Base-by-base conservation (phyloP, 73 alveolate species). In the Urostyla sp. region DNA sequence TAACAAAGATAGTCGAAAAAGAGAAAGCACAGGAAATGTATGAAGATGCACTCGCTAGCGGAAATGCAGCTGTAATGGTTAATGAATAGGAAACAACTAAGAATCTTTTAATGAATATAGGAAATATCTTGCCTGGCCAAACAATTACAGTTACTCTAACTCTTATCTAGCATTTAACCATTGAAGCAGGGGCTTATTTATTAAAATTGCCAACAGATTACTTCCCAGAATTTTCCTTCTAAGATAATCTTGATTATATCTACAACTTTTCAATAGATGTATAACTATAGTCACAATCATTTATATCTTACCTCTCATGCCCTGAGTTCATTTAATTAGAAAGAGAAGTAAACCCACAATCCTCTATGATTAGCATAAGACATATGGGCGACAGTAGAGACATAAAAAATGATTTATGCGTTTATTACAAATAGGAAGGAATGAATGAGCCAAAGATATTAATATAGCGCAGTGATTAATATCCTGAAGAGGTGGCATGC, bases 31-130 rank as follows among this genome's bases (percentile, higher is more conserved):
- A 80, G 45, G 95, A 92, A 83, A 85, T 80, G 73, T 92, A 89
- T 76, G 94, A 72, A 21, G 96, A 93, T 60, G 95, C 98, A 0
- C 56, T 93, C 5, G 98, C 98, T 20, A 45, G 67, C 24, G 96
- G 95, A 36, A 85, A 93, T 16, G 56, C 91, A 23, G 96, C 95
- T 1, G 88, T 55, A 11, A 54, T 72, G 21, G 83, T 85, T 16
- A 49, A 85, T 1, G 66, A 54, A 37, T 56, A 57, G 31, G 92
- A 85, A 35, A 69, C 88, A 26, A 23, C 30, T 11, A 51, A 44
- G 11, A 73, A 81, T 38, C 27, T 81, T 0, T 6, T 50, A 3
- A 67, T 81, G 58, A 72, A 48, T 21, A 55, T 81, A 16, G 91
- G 91, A 4, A 45, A 49, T 1, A 16, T 81, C 20, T 52, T 36